Base-by-base conservation (phyloP, 768 basidiomycete genomes). In the Galerina marginata region DNA sequence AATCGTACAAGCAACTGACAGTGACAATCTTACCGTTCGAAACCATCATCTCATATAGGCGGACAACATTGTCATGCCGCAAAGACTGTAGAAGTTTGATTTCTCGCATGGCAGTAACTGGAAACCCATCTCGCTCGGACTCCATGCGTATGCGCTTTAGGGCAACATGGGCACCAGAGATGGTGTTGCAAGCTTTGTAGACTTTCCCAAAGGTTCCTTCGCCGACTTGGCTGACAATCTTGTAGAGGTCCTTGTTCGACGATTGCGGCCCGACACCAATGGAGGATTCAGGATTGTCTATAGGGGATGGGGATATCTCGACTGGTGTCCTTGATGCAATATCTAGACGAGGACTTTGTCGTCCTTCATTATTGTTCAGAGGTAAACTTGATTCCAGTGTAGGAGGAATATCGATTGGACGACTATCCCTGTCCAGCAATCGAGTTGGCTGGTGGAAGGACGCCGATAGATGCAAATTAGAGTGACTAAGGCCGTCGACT, bases 171-270 rank as follows among this genome's bases (percentile, higher is more conserved):
- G 82, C 72, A 39, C 87, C 89, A n/a, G 86, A 90, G 49, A 89
- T 79, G 9, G 84, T 87, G 65, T 96, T 95, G 60, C 87, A 84
- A 3, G 96, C 96, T 75, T 99, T 99, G 79, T 97, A 85, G 1
- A 99, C 96, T 73, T 99, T 96, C 23, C 96, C 96, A 71, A 99
- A 99, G 2, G 97, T 99, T 2, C 97, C 97, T 74, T 99, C 96
- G 10, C 97, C 97, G 45, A 99, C 97, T 69, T 98, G 96, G 49
- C 86, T 90, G 25, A 99, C 81, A 61, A 95, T 92, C 52, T 87
- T 85, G 74, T 97, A 99, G 16, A 94, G 71, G 59, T 93, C 90
- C 42, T 74, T 75, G 9, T 67, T 72, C 23, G 75, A 67, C 14
- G 67, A 59, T 26, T 68, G 64, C 14, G 69, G 42, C 26, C 25